Evolutionary conservation across 768 basidiomycete species (phyloP), one percentile per base, ranked within the genome.

Genomic region (Sarcodon aspratus): DNA sequence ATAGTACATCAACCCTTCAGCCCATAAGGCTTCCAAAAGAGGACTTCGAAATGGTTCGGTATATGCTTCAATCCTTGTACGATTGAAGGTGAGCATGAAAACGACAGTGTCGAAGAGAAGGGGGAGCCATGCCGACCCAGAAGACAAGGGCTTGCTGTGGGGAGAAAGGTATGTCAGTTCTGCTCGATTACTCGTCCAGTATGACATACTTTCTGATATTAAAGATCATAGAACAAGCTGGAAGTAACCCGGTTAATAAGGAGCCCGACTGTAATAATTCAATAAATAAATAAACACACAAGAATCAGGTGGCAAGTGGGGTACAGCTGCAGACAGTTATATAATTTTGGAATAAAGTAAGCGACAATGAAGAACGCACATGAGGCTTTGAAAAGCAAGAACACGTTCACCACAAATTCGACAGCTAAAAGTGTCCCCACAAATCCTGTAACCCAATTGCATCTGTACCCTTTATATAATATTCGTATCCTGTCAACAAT

Each of bases 341-440:
- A 35, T 9, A 31, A 27, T 11, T 7, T 10, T 9, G 13, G 2
- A 11, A 27, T 17, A 9, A 6, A 11, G 32, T 9, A 8, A 5
- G 18, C 21, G 36, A 44, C 36, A 53, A 3, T 8, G 15, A 17
- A n/a, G 13, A 27, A 59, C 76, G 11, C 52, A 82, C 81, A 65
- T 64, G 69, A 52, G 0, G 70, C 79, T 12, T 62, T 53, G 27
- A 68, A 67, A 15, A 84, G 63, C n/a, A 83, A 61, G 74, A 73
- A 82, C 0, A 68, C 66, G 50, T 77, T 79, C 53, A 76, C 58
- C 3, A 55, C 60, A n/a, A 73, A 64, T 61, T 75, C 72, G 32
- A 69, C 47, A 9, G 70, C 7, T 37, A 78, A 68, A 9, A 81
- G 51, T 3, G 38, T 3, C 45, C 44, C 57, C 8, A 48, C 62